A percentile compares a stretch with the other conserved stretches of the same genome.
These are phyloP conservation scores for Powellomyces hirtus DNA, from an alignment of 192 early-diverging fungal species.

Conservation along the genomic window DNA sequence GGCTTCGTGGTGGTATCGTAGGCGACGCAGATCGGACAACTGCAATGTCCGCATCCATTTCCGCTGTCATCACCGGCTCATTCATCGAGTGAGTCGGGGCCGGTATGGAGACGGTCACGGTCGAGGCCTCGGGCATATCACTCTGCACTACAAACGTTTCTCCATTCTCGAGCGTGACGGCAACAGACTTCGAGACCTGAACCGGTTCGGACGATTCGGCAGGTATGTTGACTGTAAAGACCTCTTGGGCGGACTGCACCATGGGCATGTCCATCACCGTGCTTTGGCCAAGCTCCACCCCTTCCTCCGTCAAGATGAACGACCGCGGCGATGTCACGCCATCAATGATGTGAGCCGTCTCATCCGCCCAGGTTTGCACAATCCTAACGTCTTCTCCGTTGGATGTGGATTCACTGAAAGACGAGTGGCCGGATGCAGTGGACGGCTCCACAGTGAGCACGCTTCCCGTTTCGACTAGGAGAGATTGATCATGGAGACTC, in stretches of 20 bases:
- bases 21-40: neutral
- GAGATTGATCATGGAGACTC: no score
- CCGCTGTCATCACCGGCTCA: no score
- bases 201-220: neutral
- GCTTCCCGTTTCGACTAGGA: no score
- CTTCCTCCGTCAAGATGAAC: neutral
- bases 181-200: neutral
- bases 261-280: neutral
- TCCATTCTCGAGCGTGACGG: neutral
- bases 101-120: neutral
- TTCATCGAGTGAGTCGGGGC: neutral
- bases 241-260: slow-evolving; percentile 1
- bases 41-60: neutral
- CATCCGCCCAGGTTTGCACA: no score
- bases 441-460: no score
- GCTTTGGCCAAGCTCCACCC: slow-evolving; percentile 3
- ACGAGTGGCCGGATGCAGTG: no score
- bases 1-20: neutral
- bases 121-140: neutral
- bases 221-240: neutral
- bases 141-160: neutral
- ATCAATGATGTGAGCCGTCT: no score
- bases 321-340: no score
- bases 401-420: no score
- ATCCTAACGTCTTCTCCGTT: no score